Evolutionary conservation across 1,284 basidiomycete species (phyloP), one percentile per base, ranked within the genome.

Genomic region (Tetrapyrgos nigripes): DNA sequence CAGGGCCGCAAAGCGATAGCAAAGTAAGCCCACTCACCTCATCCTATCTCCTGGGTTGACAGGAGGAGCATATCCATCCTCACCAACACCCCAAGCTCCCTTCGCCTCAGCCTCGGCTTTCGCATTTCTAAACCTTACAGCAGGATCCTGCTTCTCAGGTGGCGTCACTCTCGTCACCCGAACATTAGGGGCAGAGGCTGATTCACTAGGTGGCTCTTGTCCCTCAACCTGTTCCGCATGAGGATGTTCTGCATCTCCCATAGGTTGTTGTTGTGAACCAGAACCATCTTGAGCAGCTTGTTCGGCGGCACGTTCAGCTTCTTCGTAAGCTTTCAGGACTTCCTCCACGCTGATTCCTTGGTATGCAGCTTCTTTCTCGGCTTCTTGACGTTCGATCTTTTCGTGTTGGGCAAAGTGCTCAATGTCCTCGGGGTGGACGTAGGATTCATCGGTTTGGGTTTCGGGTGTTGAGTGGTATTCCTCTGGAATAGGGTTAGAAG

Each of bases 391-490:
- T 73, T 99, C 97, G 64, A 99, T 98, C 17, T 79, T 69, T 60
- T 93, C 92, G 75, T 99, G 97, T 62, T 93, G 87, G 58, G 87
- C 79, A 70, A 97, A 97, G 70, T 96, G 93, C 66, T 94, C 92
- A 53, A 89, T 62, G 75, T 96, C 95, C 74, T 97, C 97, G 3
- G 93, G 88, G 74, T 99, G 97, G 60, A 73, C 91, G 78, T 99
- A 99, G 1, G 94, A 84, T 66, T 96, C 94, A 70, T 98, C 96
- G 0, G 93, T 95, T 76, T 99, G 97, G 0, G 96, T 97, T 73
- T 99, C 97, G 0, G 96, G 96, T 23, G 96, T 98, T 26, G 84
- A 92, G 78, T 99, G 97, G 81, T 85, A 97, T 74, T 94, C 79
- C 79, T 97, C 92, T 89, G 70, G 14, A 21, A 49, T 35, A 52